phyloP scores from a whole-genome alignment of 176 grass and related monocot species.

The Oryza australiensis region DNA sequence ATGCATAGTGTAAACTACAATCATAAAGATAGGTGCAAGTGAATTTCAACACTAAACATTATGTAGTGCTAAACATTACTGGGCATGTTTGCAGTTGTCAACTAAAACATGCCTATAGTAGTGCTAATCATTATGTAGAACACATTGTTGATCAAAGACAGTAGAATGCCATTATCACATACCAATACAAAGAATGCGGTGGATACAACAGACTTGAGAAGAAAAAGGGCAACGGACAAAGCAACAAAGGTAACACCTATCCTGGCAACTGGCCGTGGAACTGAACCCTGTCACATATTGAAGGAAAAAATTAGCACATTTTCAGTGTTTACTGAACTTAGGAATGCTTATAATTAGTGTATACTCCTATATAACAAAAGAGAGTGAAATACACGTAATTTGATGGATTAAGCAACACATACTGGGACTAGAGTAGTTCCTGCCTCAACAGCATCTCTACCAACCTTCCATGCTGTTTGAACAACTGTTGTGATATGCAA shows the following conservation, averaged over 20 bases:
- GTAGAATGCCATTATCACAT: background rate
- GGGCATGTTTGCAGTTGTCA: background rate
- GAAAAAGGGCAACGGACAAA: constrained; percentile 46
- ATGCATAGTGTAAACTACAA: background rate
- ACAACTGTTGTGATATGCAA: constrained; percentile 40
- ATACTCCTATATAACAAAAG: background rate
- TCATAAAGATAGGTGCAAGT: background rate
- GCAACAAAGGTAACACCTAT: constrained; percentile 59
- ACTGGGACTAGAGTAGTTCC: constrained; percentile 74
- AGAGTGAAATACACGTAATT: background rate
- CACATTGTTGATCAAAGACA: background rate
- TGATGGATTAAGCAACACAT: constrained; percentile 28
- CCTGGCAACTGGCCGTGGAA: constrained; percentile 84
- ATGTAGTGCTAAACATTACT: background rate
- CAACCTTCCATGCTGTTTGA: constrained; percentile 57
- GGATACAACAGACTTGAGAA: constrained; percentile 79
- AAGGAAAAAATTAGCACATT: background rate
- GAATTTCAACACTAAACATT: background rate
- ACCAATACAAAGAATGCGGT: constrained; percentile 77
- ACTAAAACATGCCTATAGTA: background rate
- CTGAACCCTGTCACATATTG: constrained; percentile 51
- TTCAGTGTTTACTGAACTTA: constrained; percentile 5
- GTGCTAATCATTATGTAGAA: background rate
- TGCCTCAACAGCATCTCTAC: constrained; percentile 48
- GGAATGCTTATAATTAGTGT: background rate